These are phyloP conservation scores for Rhexocercosporidium sp. DNA, from an alignment of 2,329 filamentous ascomycete species.

Conservation along the genomic window DNA sequence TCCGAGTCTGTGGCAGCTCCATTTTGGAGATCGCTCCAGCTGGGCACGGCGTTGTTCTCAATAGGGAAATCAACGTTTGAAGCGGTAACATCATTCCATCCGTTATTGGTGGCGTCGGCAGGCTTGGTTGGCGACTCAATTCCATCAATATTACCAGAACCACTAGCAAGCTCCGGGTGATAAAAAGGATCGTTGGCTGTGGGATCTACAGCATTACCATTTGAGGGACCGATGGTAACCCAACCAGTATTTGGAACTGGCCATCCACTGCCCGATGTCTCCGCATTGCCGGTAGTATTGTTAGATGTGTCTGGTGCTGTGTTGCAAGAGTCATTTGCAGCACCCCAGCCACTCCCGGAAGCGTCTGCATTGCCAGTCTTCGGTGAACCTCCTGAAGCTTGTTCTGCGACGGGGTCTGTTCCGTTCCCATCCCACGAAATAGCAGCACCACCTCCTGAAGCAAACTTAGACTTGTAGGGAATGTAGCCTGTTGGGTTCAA, in stretches of 20 bases:
- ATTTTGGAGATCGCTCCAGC: background rate
- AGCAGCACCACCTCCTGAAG: background rate
- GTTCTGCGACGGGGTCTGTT: background rate
- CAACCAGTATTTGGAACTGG: background rate
- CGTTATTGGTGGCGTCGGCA: background rate
- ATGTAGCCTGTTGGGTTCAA: constrained; percentile 1
- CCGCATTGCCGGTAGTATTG: background rate
- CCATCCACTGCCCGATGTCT: background rate
- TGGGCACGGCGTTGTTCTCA: background rate
- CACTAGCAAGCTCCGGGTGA: background rate
- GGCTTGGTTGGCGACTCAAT: background rate
- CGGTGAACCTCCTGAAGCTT: background rate
- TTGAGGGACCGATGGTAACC: background rate
- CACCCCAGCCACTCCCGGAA: constrained; percentile 8
- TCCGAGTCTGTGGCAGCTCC: background rate
- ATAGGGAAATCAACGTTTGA: background rate
- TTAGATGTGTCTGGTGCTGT: background rate
- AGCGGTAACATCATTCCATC: background rate
- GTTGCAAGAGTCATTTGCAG: background rate
- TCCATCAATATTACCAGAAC: background rate
- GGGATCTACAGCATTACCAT: background rate
- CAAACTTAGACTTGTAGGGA: background rate
- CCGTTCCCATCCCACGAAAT: background rate
- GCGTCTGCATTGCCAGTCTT: background rate
- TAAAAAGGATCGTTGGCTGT: background rate